Evolutionary conservation across 768 basidiomycete species (phyloP).

Genomic region (Punctularia strigosozonata): DNA sequence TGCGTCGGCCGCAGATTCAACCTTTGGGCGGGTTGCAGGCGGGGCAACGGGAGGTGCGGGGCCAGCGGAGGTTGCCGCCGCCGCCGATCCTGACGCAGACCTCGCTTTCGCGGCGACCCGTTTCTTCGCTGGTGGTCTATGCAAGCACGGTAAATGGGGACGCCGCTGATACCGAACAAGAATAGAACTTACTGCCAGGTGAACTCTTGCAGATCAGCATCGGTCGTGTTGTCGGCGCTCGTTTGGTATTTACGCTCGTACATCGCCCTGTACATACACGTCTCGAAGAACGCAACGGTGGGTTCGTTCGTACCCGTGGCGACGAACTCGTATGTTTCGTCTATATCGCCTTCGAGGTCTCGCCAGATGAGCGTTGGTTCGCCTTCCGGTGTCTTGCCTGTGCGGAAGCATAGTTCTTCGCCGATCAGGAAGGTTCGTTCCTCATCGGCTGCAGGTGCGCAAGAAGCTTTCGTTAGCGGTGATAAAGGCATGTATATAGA

Average conservation of each 20-base stretch:
- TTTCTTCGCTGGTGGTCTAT: slow-evolving; percentile 6
- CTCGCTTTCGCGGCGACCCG: not conserved
- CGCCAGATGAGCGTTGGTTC: slow-evolving; percentile 85
- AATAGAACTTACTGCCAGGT: slow-evolving; percentile 58
- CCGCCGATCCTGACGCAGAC: not conserved
- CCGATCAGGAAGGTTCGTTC: slow-evolving; percentile 89
- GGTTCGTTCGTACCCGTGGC: slow-evolving; percentile 61
- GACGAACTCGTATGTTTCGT: slow-evolving; percentile 91
- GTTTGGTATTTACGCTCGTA: slow-evolving; percentile 84
- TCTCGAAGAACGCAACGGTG: slow-evolving; percentile 83
- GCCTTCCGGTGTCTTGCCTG: slow-evolving; percentile 50
- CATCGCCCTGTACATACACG: slow-evolving; percentile 92
- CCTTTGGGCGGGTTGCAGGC: not conserved
- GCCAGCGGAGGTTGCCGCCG: not conserved
- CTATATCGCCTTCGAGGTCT: slow-evolving; percentile 82
- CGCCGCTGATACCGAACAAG: too few relatives aligned
- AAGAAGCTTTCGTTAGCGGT: not conserved
- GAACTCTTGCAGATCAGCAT: slow-evolving; percentile 67
- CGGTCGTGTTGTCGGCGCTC: slow-evolving; percentile 55
- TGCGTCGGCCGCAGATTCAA: slow-evolving; percentile 6
- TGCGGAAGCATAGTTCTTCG: slow-evolving; percentile 79
- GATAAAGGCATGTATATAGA: slow-evolving; percentile 1
- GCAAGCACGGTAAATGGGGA: too few relatives aligned
- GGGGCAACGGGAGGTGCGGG: not conserved
- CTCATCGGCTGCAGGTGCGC: slow-evolving; percentile 61